These are phyloP conservation scores for Tuctoria greenei DNA, from an alignment of 176 grass and related monocot species.

Conservation along the genomic window DNA sequence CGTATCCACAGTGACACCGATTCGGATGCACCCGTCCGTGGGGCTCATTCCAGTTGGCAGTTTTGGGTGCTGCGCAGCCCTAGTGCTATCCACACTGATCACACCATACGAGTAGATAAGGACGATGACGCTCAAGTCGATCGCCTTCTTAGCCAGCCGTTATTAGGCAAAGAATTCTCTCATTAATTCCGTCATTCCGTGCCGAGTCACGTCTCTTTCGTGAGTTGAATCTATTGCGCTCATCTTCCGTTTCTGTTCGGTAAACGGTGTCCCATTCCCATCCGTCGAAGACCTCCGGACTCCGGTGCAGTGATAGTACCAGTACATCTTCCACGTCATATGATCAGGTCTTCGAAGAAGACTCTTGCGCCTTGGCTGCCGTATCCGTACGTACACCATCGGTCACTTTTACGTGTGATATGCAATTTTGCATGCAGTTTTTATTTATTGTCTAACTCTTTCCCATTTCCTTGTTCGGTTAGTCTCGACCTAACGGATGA, in stretches of 20 bases:
- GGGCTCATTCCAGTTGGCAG: constrained; percentile 4
- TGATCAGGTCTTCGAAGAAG: neutral
- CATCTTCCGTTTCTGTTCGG: neutral
- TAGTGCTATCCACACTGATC: neutral
- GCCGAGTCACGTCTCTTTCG: neutral
- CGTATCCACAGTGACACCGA: neutral
- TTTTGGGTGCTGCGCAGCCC: too few species aligned
- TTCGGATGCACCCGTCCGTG: neutral
- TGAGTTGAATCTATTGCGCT: neutral
- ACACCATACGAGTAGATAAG: neutral
- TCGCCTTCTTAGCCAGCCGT: neutral
- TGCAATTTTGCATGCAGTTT: neutral
- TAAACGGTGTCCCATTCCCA: neutral
- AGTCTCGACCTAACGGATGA: neutral
- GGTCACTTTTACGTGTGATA: neutral
- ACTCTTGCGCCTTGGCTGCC: neutral
- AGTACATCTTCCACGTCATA: neutral
- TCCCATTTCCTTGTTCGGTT: neutral
- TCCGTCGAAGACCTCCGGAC: neutral
- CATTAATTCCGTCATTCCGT: neutral
- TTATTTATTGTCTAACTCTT: neutral
- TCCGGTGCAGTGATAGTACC: neutral
- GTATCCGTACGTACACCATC: neutral
- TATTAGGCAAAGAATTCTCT: neutral
- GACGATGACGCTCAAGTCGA: neutral